Conservation (phyloP, 169 alveolate species). For the Plasmodium vinckei region DNA sequence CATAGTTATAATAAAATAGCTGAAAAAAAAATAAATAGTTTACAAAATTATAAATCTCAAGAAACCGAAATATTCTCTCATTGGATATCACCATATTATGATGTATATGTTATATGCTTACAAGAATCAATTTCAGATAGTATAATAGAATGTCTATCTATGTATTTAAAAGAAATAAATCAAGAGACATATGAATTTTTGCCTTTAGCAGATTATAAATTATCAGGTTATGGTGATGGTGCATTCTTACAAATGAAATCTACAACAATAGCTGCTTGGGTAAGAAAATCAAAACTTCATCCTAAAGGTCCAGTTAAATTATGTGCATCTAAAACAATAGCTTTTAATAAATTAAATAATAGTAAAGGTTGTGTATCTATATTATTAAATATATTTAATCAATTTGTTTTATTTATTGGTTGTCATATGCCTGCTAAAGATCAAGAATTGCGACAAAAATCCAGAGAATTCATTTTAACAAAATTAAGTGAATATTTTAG, state of each 20-base stretch:
- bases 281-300: constrained; percentile 72
- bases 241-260: constrained; percentile 88
- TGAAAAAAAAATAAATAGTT: constrained; percentile 3
- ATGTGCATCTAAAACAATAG: constrained; percentile 78
- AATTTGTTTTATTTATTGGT: constrained; percentile 86
- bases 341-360: constrained; percentile 82
- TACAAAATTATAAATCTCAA: constrained; percentile 5
- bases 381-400: constrained; percentile 80
- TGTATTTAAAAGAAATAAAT: constrained; percentile 78
- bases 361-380: constrained; percentile 89
- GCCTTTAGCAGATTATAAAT: constrained; percentile 82
- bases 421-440: constrained; percentile 88
- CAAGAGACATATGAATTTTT: constrained; percentile 79
- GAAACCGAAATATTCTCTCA: constrained; percentile 83
- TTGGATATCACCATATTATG: constrained; percentile 87
- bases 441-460: constrained; percentile 81
- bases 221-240: constrained; percentile 90
- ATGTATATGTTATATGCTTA: constrained; percentile 85
- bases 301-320: constrained; percentile 77
- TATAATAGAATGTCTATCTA: constrained; percentile 79
- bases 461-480: constrained; percentile 79
- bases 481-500: constrained; percentile 82
- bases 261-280: constrained; percentile 85
- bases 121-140: constrained; percentile 87
- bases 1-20: background rate